phyloP scores from a whole-genome alignment of 306 rosid species.

The Cajanus cajan region DNA sequence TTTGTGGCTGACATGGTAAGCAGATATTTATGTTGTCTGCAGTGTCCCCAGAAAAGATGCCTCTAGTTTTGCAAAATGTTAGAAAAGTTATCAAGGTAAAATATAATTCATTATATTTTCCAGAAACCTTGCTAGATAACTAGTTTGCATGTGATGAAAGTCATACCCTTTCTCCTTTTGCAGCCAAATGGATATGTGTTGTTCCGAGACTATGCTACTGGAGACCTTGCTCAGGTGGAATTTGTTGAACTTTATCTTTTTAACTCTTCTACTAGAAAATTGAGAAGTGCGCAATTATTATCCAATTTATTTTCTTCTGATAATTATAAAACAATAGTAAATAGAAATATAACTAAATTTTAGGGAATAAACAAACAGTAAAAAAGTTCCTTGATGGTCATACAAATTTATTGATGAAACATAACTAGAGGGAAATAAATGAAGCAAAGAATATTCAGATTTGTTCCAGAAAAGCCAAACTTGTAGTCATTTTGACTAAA shows the following conservation, averaged over 20 bases:
- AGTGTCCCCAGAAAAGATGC: constrained; percentile 96
- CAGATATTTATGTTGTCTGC: constrained; percentile 96
- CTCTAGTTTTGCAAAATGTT: constrained; percentile 67
- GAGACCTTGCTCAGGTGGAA: constrained; percentile 97
- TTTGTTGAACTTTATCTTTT: constrained; percentile 9
- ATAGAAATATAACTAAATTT: not conserved
- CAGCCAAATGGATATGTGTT: constrained; percentile 82
- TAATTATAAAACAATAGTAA: not conserved
- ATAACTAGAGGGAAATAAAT: not conserved
- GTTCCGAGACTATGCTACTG: constrained; percentile 88
- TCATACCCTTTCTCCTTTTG: constrained; percentile 28
- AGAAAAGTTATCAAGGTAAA: constrained; percentile 74
- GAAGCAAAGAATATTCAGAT: not conserved
- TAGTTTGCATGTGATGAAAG: constrained; percentile 27
- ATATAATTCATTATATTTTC: constrained; percentile 17
- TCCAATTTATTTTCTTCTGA: constrained; percentile 20
- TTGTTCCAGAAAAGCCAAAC: not conserved
- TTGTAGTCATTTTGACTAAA: not conserved
- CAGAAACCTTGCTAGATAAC: constrained; percentile 4
- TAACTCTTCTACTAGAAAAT: constrained; percentile 1
- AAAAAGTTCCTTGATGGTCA: not conserved
- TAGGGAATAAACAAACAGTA: not conserved
- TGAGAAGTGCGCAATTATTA: not conserved
- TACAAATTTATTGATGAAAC: not conserved
- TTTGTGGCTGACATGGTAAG: constrained; percentile 74